Conservation (phyloP, 1,139 yeast genomes). For the Suhomyces coccinellae region DNA sequence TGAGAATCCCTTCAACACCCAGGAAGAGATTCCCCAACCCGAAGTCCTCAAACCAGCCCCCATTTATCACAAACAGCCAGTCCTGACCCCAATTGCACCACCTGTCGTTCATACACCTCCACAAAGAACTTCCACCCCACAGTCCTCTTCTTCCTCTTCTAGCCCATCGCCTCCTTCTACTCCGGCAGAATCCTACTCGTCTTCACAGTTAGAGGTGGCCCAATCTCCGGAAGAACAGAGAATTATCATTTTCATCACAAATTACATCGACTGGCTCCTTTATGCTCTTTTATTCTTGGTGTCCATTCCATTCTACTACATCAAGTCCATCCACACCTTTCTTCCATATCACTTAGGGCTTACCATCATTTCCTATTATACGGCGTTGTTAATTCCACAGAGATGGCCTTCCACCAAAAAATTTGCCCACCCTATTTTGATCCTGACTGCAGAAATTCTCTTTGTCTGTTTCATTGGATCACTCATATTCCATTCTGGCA, state of each 20-base stretch:
- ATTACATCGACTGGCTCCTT: constrained; percentile 57
- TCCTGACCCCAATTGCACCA: not conserved
- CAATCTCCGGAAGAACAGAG: constrained; percentile 12
- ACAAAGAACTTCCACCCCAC: not conserved
- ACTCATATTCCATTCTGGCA: constrained; percentile 47
- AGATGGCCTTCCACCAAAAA: constrained; percentile 48
- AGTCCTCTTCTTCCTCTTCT: not conserved
- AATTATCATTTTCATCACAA: constrained; percentile 41
- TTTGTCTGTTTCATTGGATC: constrained; percentile 63
- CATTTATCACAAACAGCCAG: constrained; percentile 16
- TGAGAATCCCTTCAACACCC: constrained; percentile 8
- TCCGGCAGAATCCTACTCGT: not conserved
- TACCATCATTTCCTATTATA: constrained; percentile 55
- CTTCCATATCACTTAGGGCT: constrained; percentile 64
- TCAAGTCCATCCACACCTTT: constrained; percentile 47
- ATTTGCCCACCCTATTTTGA: constrained; percentile 69
- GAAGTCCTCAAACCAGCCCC: constrained; percentile 22
- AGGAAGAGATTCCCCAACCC: constrained; percentile 7
- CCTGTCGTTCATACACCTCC: not conserved
- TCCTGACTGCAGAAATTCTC: constrained; percentile 62
- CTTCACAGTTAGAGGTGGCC: not conserved
- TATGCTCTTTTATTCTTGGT: constrained; percentile 47
- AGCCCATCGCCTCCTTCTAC: not conserved
- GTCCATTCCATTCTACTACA: constrained; percentile 58
- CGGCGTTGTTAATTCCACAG: constrained; percentile 51